A percentile compares a stretch with the other conserved stretches of the same genome.
phyloP scores from a whole-genome alignment of 805 yeast species.

The Candida broadrunensis region DNA sequence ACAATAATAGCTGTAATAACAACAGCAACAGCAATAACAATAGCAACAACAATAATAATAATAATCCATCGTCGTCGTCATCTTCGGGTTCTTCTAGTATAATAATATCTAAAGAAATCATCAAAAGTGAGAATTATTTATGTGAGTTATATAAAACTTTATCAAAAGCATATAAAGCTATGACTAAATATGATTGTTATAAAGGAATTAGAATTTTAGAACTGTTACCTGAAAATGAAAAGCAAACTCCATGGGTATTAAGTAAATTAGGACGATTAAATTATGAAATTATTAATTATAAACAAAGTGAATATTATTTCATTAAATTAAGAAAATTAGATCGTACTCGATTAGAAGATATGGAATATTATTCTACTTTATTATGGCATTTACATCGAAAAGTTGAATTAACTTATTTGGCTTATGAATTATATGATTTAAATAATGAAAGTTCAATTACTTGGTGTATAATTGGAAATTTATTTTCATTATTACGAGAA shows the following conservation, averaged over 20 bases:
- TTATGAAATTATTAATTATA: constrained; percentile 85
- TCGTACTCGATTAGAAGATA: constrained; percentile 76
- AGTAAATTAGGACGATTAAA: constrained; percentile 76
- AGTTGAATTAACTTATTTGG: constrained; percentile 71
- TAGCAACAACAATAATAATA: background rate
- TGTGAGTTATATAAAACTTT: constrained; percentile 48
- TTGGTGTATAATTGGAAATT: constrained; percentile 90
- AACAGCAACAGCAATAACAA: background rate
- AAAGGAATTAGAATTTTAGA: constrained; percentile 72
- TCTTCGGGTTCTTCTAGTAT: constrained; percentile 10
- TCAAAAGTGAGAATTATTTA: constrained; percentile 39
- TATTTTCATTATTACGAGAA: constrained; percentile 78
- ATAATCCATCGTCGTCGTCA: too few species aligned
- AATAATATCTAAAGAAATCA: constrained; percentile 20
- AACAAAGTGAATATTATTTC: constrained; percentile 67
- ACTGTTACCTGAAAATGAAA: constrained; percentile 59
- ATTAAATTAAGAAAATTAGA: constrained; percentile 61
- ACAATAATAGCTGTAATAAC: background rate
- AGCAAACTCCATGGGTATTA: constrained; percentile 80
- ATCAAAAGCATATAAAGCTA: constrained; percentile 60
- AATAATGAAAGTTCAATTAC: constrained; percentile 72
- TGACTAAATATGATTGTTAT: constrained; percentile 69
- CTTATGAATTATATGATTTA: constrained; percentile 73
- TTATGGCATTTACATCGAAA: constrained; percentile 91
- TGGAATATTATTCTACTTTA: constrained; percentile 88